Base-by-base conservation (phyloP, 805 yeast species). In the Candida gorgasii region DNA sequence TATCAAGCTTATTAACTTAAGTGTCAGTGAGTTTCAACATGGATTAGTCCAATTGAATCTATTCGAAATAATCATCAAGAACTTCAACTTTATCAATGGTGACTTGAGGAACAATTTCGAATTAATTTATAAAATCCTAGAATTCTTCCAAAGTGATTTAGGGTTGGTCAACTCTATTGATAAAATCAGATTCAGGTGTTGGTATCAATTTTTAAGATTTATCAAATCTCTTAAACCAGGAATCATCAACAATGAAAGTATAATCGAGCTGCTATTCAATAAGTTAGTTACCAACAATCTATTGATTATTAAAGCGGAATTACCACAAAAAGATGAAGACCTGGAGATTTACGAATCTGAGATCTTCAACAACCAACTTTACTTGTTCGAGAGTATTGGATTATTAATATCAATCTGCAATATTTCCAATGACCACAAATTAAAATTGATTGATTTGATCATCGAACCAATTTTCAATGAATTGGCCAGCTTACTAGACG, bases 171-270 rank as follows among this genome's bases (percentile, higher is more conserved):
- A 84, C 63, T 70, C 74, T 4, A 73, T 76, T 50, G 84, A 77
- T 44, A 84, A 80, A 47, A 97, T 90, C 3, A 81, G 89, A 54
- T 73, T 80, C 43, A 81, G 97, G 60, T 76, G 95, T 31, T 93
- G 98, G 97, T 92, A 88, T 60, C 69, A 90, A 49, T 88, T 92
- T 53, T 83, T 83, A 55, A 78, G 95, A 59, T 86, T 90, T 55
- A 75, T 89, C 47, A 88, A 85, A 58, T 69, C 84, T 36, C 83
- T 92, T 1, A 84, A 82, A 56, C 89, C 89, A 27, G 34, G 38
- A 7, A 46, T 50, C 6, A 67, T 76, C 37, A 64, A 82, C 30
- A 75, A 82, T 22, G 58, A 50, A 32, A 40, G 42, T 5, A 59
- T 62, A 27, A 70, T 78, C 54, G 82, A 76, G 30, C 79, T 76